Evolutionary conservation across 345 rosid species (phyloP), one percentile per base, ranked within the genome.

Genomic region (Toxicodendron radicans): DNA sequence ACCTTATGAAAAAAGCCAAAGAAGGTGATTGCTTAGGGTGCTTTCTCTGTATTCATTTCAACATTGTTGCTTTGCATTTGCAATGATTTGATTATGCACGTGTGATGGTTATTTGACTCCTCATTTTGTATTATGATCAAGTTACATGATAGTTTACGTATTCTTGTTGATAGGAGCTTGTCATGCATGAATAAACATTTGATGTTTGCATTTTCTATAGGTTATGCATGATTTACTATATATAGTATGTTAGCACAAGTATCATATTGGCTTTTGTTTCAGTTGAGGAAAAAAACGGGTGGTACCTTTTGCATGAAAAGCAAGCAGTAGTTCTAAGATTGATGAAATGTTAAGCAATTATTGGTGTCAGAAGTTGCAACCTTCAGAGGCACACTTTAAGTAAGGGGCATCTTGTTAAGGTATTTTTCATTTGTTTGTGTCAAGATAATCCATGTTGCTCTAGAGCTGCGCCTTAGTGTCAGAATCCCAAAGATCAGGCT

Each of bases 1-100:
- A 79, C 64, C 88, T 78, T 49, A 68, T 84, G 84, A 82, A 81
- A 67, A 88, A 90, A 82, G 96, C 98, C 75, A 93, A 93, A 80
- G 78, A 85, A 91, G 99, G 99, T 95, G 58, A 82, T 63, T 73
- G 20, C 56, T 59, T 30, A 62, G 21, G 58, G 45, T 51, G 59
- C 56, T 59, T 54, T 76, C 53, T 30, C 58, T 67, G 3, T 41
- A 56, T 32, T 71, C 33, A n/a, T 30, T 27, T 59, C n/a, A 53
- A 17, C 7, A 57, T 27, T 35, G 48, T 43, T 66, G 61, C n/a
- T 78, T 49, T 70, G 58, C 61, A 53, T 57, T 58, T 73, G 48
- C 45, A 30, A 5, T 68, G 59, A 63, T 46, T 20, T 5, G 45
- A 21, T 17, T 45, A 45, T 43, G n/a, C 10, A 13, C 20, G 24